Conservation (phyloP, 2,329 filamentous ascomycete species). For the Pezicula radicicola region DNA sequence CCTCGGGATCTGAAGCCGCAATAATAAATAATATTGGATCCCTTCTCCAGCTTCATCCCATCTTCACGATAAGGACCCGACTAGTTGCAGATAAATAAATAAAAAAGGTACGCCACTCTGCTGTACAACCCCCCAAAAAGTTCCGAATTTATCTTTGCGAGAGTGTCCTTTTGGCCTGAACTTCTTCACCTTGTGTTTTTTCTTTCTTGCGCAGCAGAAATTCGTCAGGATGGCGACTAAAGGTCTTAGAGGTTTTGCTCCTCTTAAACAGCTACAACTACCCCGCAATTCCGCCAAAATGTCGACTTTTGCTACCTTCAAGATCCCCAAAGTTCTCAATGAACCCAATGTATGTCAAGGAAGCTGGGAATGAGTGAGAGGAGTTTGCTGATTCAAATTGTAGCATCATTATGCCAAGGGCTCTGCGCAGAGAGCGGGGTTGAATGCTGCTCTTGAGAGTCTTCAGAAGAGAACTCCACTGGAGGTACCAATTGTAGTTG, state of each 20-base stretch:
- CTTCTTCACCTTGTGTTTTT: background rate
- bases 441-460: constrained; percentile 69
- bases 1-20: too few relatives aligned
- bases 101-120: too few relatives aligned
- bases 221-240: constrained; percentile 16
- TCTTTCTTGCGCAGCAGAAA: background rate
- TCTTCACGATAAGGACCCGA: too few relatives aligned
- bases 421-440: constrained; percentile 72
- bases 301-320: constrained; percentile 69
- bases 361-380: background rate
- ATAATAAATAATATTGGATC: too few relatives aligned
- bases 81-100: too few relatives aligned
- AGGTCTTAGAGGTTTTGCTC: constrained; percentile 18
- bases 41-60: too few relatives aligned
- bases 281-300: constrained; percentile 21
- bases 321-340: constrained; percentile 81
- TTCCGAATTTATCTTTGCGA: background rate
- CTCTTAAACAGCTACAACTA: constrained; percentile 18
- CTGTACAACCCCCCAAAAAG: background rate
- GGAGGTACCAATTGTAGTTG: constrained; percentile 79
- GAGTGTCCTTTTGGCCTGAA: background rate
- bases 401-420: constrained; percentile 89
- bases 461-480: constrained; percentile 68
- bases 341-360: constrained; percentile 83
- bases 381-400: constrained; percentile 7